These are phyloP conservation scores for Gnetum montanum DNA, from an alignment of 75 land plant species.

Conservation along the genomic window DNA sequence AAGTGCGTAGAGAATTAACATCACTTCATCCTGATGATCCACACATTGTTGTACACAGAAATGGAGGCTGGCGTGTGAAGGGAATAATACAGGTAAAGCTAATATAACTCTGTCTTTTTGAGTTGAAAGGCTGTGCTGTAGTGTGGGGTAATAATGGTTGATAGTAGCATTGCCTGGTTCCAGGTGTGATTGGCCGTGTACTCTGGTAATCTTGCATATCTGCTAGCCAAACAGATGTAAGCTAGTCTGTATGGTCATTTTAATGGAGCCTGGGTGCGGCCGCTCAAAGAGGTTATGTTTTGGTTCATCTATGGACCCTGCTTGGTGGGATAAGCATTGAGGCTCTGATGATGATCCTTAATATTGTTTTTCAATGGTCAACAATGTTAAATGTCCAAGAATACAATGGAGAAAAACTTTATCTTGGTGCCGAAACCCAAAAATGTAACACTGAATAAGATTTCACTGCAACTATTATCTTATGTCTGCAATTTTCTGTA, in stretches of 20 bases:
- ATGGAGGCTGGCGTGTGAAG: conserved; percentile 76
- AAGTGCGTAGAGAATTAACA: conserved; percentile 55
- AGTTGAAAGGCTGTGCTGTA: conserved; percentile 8
- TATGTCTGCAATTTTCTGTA: no score
- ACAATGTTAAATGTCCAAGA: conserved; percentile 1
- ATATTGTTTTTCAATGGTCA: neutral
- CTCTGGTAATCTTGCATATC: conserved; percentile 9
- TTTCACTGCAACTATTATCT: no score
- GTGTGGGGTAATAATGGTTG: conserved; percentile 1
- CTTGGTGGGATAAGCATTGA: no score
- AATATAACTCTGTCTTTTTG: conserved; percentile 8
- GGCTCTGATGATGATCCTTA: no score
- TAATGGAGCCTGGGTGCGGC: no score
- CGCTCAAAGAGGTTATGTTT: no score
- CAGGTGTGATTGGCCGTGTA: conserved; percentile 9
- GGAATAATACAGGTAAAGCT: conserved; percentile 71
- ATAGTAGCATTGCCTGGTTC: conserved; percentile 8
- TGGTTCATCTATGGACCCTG: no score
- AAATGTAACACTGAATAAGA: no score
- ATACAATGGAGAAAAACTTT: no score
- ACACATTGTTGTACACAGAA: conserved; percentile 43
- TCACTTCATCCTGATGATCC: conserved; percentile 74
- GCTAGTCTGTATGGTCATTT: conserved; percentile 10
- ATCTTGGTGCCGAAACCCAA: no score
- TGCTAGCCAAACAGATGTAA: conserved; percentile 4